Conservation (phyloP, 2,329 filamentous ascomycete species). For the Talaromyces sp. region DNA sequence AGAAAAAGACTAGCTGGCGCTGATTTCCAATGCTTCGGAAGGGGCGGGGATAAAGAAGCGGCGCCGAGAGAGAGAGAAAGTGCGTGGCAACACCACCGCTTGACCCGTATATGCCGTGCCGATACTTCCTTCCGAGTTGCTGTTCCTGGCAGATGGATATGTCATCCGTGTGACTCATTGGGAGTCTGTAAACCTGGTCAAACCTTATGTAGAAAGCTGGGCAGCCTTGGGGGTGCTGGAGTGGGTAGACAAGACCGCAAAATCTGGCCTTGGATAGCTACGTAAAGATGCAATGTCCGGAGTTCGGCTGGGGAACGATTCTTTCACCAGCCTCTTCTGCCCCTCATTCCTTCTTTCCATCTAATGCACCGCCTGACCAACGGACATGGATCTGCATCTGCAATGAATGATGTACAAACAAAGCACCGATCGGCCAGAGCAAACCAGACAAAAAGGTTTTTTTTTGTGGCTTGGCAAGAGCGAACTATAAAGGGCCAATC, state of each 20-base stretch:
- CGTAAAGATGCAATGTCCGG: too few species aligned
- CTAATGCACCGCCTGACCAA: background rate
- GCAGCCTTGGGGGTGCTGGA: too few species aligned
- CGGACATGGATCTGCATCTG: background rate
- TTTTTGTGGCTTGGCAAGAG: background rate
- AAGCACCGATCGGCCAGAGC: background rate
- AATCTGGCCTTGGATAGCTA: too few species aligned
- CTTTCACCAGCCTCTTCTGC: background rate
- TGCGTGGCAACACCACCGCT: conserved; percentile 32
- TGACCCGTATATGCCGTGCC: background rate
- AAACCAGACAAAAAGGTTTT: background rate
- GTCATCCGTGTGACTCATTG: background rate
- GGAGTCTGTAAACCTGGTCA: too few species aligned
- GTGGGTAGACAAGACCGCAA: too few species aligned
- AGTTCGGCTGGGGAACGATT: background rate
- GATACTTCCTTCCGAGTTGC: background rate
- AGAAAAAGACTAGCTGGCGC: conserved; percentile 9
- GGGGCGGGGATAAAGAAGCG: conserved; percentile 32
- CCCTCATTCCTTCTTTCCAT: background rate
- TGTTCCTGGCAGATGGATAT: background rate
- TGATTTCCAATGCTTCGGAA: conserved; percentile 29
- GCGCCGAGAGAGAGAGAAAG: conserved; percentile 13
- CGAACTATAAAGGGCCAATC: conserved; percentile 1
- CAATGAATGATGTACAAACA: background rate
- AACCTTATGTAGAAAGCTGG: too few species aligned